Evolutionary conservation across 371 early-diverging fungal species (phyloP).

Genomic region (Furculomyces boomerangus): DNA sequence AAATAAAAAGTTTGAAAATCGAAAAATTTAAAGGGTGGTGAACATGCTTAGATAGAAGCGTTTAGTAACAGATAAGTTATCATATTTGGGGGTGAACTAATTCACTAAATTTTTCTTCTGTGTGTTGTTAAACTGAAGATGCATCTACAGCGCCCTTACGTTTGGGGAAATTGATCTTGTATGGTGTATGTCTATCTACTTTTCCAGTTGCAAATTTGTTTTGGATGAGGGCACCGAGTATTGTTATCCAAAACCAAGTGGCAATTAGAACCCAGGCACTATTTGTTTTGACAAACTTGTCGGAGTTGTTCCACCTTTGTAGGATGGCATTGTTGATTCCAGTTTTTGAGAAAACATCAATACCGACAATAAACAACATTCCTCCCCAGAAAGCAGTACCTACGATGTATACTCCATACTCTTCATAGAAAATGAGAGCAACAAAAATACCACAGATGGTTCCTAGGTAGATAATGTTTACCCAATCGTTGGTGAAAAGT

Average conservation of each 20-base stretch:
- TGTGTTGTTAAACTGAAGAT: background rate
- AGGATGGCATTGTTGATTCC: background rate
- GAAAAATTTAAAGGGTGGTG: no score
- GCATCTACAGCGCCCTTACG: no score
- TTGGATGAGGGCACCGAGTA: background rate
- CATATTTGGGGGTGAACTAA: no score
- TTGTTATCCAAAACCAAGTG: background rate
- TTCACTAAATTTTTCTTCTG: no score
- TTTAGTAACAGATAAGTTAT: no score
- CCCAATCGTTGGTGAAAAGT: background rate
- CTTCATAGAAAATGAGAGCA: background rate
- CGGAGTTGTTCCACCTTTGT: background rate
- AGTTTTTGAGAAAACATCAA: constrained; percentile 1
- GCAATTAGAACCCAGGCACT: background rate
- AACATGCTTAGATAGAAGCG: no score
- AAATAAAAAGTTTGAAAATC: no score
- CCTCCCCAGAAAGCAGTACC: constrained; percentile 4
- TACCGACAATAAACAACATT: background rate
- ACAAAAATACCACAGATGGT: background rate
- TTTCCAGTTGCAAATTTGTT: background rate
- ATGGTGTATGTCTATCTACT: background rate
- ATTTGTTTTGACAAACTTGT: background rate
- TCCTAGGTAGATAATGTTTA: background rate
- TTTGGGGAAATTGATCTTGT: background rate
- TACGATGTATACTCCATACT: background rate